Conservation (phyloP, 306 rosid genomes). For the Quercus rubra region DNA sequence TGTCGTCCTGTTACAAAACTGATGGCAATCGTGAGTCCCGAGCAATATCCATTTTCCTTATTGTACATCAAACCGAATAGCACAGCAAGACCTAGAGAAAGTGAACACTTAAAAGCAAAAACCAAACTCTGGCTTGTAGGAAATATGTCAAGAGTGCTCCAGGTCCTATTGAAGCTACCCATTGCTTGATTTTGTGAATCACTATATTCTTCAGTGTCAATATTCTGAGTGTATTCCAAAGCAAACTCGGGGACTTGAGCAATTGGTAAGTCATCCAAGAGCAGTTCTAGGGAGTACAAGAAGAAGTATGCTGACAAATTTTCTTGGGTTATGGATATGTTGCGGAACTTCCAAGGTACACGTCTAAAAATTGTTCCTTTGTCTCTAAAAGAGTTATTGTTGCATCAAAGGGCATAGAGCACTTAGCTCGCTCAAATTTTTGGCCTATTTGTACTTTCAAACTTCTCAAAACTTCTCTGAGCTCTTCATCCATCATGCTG, state of each 20-base stretch:
- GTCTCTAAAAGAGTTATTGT: conserved; percentile 30
- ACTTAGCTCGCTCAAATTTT: conserved; percentile 40
- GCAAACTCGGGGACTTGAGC: conserved; percentile 10
- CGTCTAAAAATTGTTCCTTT: conserved; percentile 19
- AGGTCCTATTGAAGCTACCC: conserved; percentile 11
- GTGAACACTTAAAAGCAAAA: conserved; percentile 71
- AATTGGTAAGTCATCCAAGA: conserved; percentile 33
- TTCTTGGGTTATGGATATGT: conserved; percentile 23
- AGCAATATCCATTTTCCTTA: conserved; percentile 62
- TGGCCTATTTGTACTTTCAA: conserved; percentile 30
- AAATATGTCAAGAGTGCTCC: conserved; percentile 21
- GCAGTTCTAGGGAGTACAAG: conserved; percentile 54
- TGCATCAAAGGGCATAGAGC: conserved; percentile 35
- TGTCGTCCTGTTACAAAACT: conserved; percentile 55
- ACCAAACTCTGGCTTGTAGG: conserved; percentile 36
- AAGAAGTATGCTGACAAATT: conserved; percentile 59
- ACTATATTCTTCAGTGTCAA: background rate
- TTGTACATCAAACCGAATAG: conserved; percentile 56
- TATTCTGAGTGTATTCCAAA: conserved; percentile 6
- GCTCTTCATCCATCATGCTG: conserved; percentile 41
- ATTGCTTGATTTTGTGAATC: background rate
- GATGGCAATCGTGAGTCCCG: conserved; percentile 69
- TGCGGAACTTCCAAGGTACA: conserved; percentile 15
- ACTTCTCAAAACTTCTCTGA: conserved; percentile 32
- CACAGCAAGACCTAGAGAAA: conserved; percentile 67